Evolutionary conservation across 305 asterid genomes (phyloP).

Genomic region (Fraxinus velutina): DNA sequence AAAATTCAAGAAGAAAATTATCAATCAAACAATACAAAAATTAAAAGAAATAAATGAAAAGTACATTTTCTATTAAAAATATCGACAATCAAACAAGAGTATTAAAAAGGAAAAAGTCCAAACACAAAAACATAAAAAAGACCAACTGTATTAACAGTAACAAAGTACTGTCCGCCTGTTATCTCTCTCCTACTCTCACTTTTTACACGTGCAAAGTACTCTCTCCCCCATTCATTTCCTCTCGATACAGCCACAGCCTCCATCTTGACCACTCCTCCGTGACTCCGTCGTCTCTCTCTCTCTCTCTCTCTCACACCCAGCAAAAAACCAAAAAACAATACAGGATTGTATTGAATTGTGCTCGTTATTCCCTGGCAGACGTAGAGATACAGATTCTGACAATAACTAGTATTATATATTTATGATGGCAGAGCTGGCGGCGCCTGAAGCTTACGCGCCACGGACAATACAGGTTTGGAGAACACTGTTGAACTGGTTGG

Average conservation of each 20-base stretch:
- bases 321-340: neutral
- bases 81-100: too few relatives aligned
- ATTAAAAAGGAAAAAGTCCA: neutral
- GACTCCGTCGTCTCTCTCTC: neutral
- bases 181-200: neutral
- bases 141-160: neutral
- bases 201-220: neutral
- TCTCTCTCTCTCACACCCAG: neutral
- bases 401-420: neutral
- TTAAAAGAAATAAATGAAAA: too few relatives aligned
- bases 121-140: neutral
- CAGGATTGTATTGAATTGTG: neutral
- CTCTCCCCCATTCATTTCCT: neutral
- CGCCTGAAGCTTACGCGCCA: constrained; percentile 75
- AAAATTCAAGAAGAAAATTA: too few relatives aligned
- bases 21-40: too few relatives aligned
- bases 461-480: constrained; percentile 81
- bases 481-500: constrained; percentile 73
- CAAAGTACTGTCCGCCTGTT: neutral
- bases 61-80: too few relatives aligned
- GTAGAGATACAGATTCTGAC: neutral
- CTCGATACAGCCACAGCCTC: neutral
- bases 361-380: neutral
- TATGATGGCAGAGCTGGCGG: constrained; percentile 76
- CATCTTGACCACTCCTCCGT: constrained; percentile 1